Evolutionary conservation across 1,284 basidiomycete species (phyloP).

Genomic region (Exobasidium cylindrosporum): DNA sequence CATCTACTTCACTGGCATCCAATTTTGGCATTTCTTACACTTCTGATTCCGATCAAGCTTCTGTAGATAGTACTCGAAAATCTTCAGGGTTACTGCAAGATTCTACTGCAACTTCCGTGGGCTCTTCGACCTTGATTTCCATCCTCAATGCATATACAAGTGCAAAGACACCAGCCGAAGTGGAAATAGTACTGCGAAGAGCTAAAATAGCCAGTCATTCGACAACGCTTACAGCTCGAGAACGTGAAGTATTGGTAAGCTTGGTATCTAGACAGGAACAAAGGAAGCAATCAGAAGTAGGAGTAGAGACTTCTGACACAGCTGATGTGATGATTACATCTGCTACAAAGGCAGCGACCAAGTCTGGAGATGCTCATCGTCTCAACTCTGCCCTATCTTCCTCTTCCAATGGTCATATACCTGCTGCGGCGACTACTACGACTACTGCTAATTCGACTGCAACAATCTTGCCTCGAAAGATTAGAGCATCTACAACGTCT

Average conservation of each 20-base stretch:
- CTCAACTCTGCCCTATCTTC: background rate
- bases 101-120: background rate
- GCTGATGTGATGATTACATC: background rate
- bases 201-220: slow-evolving; percentile 44
- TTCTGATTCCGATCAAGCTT: slow-evolving; percentile 26
- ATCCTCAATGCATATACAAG: slow-evolving; percentile 47
- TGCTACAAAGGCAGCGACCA: background rate
- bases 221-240: slow-evolving; percentile 30
- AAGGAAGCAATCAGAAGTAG: slow-evolving; percentile 10
- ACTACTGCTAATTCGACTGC: background rate
- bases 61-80: background rate
- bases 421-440: background rate
- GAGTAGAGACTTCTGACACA: slow-evolving; percentile 10
- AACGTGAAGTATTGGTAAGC: slow-evolving; percentile 39
- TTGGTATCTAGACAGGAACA: slow-evolving; percentile 33
- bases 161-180: slow-evolving; percentile 46
- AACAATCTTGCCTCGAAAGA: slow-evolving; percentile 1
- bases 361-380: background rate
- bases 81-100: slow-evolving; percentile 3
- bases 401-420: background rate
- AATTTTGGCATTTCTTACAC: slow-evolving; percentile 35
- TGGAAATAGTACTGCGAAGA: slow-evolving; percentile 40
- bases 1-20: slow-evolving; percentile 40
- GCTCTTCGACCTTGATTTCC: slow-evolving; percentile 30
- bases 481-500: slow-evolving; percentile 16